These are phyloP conservation scores for Euphorbia celastroides DNA, from an alignment of 441 rosid species.

Conservation along the genomic window DNA sequence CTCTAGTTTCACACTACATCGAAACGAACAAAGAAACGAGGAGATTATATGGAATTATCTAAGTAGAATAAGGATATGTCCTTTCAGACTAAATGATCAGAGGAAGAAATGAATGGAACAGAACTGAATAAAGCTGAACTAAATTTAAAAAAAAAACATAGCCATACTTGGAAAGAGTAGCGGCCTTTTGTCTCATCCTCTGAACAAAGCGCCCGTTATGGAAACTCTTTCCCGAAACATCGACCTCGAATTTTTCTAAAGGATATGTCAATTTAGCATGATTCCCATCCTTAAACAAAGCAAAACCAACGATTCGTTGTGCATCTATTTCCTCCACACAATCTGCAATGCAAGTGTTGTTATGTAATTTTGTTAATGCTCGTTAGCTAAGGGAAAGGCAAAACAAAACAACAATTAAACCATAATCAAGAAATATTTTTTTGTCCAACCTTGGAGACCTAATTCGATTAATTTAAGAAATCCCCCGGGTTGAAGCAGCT, in stretches of 20 bases:
- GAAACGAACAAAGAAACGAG: too few species aligned
- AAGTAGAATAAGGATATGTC: too few species aligned
- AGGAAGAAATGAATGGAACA: background rate
- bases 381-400: too few species aligned
- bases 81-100: too few species aligned
- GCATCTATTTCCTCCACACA: constrained; percentile 75
- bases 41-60: too few species aligned
- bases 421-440: background rate
- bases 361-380: background rate
- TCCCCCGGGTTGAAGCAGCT: constrained; percentile 85
- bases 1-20: constrained; percentile 49
- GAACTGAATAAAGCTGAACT: too few species aligned
- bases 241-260: constrained; percentile 48
- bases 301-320: constrained; percentile 61
- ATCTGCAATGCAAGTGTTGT: constrained; percentile 30
- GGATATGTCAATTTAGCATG: constrained; percentile 51
- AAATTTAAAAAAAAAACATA: too few species aligned
- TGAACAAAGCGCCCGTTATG: constrained; percentile 76
- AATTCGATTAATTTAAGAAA: constrained; percentile 72
- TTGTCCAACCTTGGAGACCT: constrained; percentile 64
- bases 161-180: constrained; percentile 59
- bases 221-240: constrained; percentile 67
- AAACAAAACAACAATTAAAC: background rate
- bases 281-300: constrained; percentile 62
- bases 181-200: constrained; percentile 71